Percentiles rank a stretch among this genome's conserved stretches.
phyloP scores from a whole-genome alignment of 108 stramenopile species.

The Cyclostephanos tholiformis region DNA sequence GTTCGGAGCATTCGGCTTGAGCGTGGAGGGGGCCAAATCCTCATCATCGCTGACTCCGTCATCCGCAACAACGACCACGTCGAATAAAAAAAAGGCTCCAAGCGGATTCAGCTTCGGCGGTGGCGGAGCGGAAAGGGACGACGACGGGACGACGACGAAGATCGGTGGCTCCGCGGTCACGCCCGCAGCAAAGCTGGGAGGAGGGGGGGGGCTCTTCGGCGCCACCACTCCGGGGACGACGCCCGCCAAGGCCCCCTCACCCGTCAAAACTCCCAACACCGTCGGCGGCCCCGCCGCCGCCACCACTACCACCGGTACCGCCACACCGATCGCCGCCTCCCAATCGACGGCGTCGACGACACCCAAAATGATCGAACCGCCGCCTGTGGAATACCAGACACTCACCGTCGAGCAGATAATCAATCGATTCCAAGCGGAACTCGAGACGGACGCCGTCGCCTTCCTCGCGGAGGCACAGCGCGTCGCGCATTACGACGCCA shows the following conservation, averaged over 20 bases:
- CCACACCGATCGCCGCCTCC: slow-evolving; percentile 22
- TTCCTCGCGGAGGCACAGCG: slow-evolving; percentile 78
- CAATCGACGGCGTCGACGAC: slow-evolving; percentile 23
- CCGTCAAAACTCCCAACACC: slow-evolving; percentile 23
- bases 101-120: slow-evolving; percentile 11
- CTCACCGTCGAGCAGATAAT: slow-evolving; percentile 84
- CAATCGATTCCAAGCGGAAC: slow-evolving; percentile 76
- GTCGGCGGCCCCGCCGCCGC: slow-evolving; percentile 4
- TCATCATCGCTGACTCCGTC: background rate
- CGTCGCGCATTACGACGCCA: slow-evolving; percentile 76
- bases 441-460: slow-evolving; percentile 69
- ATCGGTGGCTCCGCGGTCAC: slow-evolving; percentile 8
- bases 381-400: slow-evolving; percentile 76
- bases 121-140: background rate
- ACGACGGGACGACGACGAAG: background rate
- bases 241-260: slow-evolving; percentile 38
- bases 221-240: slow-evolving; percentile 35
- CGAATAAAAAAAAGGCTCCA: background rate
- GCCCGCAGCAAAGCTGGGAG: slow-evolving; percentile 37
- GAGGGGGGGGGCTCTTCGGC: slow-evolving; percentile 35
- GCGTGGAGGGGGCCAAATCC: background rate
- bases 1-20: background rate
- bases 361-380: slow-evolving; percentile 53
- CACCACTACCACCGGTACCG: slow-evolving; percentile 18
- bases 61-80: slow-evolving; percentile 1